A percentile compares a stretch with the other conserved stretches of the same genome.
Conservation (phyloP, 2,329 filamentous ascomycete species). For the Alternaria postmessia region DNA sequence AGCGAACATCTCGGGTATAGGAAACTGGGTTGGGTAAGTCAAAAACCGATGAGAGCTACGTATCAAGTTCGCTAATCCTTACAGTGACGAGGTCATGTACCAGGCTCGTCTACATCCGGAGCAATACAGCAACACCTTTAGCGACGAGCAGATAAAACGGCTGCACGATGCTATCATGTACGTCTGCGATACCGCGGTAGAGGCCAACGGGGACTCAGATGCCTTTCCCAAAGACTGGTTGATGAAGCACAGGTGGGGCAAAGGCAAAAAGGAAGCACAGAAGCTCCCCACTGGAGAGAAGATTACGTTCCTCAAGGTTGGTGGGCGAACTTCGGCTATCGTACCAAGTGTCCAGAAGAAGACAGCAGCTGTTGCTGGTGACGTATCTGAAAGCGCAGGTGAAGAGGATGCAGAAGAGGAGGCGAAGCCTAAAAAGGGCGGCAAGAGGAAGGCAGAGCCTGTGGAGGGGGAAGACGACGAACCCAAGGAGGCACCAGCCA, state of each 20-base stretch:
- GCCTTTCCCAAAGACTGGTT: conserved; percentile 86
- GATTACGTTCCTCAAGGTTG: conserved; percentile 86
- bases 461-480: conserved; percentile 33
- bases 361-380: conserved; percentile 66
- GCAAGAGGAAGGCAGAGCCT: conserved; percentile 46
- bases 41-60: background rate
- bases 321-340: conserved; percentile 88
- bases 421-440: conserved; percentile 41
- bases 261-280: conserved; percentile 77
- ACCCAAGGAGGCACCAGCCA: conserved; percentile 15
- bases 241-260: conserved; percentile 88
- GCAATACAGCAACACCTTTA: conserved; percentile 87
- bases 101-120: conserved; percentile 90
- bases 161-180: conserved; percentile 78
- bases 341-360: conserved; percentile 90
- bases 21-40: conserved; percentile 87
- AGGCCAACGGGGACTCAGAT: conserved; percentile 79
- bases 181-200: conserved; percentile 82
- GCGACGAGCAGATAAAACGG: conserved; percentile 71
- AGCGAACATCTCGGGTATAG: conserved; percentile 85
- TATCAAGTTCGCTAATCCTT: background rate
- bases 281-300: conserved; percentile 83
- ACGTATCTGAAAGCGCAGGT: conserved; percentile 52
- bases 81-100: conserved; percentile 84
- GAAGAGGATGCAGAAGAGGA: conserved; percentile 32